phyloP scores from a whole-genome alignment of 2,329 filamentous ascomycete species.

The Fusarium nanum region DNA sequence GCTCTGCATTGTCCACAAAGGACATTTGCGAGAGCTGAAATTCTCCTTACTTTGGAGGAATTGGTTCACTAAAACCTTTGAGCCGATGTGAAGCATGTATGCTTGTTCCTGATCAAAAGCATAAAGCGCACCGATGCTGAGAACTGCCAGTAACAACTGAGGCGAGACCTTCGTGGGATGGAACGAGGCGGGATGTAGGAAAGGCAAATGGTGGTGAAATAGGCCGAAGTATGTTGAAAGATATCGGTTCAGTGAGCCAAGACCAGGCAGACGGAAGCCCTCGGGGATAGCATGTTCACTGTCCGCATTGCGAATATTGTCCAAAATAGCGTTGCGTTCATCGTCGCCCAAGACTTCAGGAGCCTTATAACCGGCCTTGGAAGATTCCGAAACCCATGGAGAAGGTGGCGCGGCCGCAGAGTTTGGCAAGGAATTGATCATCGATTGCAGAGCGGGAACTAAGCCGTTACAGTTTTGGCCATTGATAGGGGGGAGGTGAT shows the following conservation, averaged over 20 bases:
- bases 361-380: constrained; percentile 74
- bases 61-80: constrained; percentile 96
- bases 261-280: constrained; percentile 86
- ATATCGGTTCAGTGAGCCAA: constrained; percentile 87
- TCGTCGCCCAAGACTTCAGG: constrained; percentile 88
- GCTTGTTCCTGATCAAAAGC: constrained; percentile 97
- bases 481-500: constrained; percentile 75
- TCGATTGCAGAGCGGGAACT: constrained; percentile 74
- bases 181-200: constrained; percentile 93
- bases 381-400: constrained; percentile 74
- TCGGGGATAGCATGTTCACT: constrained; percentile 85
- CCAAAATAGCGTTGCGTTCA: constrained; percentile 84
- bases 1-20: constrained; percentile 97
- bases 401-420: constrained; percentile 78
- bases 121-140: constrained; percentile 96
- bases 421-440: constrained; percentile 77
- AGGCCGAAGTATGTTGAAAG: constrained; percentile 95
- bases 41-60: constrained; percentile 98
- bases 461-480: constrained; percentile 71
- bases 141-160: constrained; percentile 84
- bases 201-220: constrained; percentile 96
- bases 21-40: constrained; percentile 97
- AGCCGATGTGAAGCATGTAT: constrained; percentile 96
- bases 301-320: constrained; percentile 86
- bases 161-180: constrained; percentile 82